These are phyloP conservation scores for Globisporangium cylindrosporum DNA, from an alignment of 352 stramenopile genomes.

Conservation along the genomic window DNA sequence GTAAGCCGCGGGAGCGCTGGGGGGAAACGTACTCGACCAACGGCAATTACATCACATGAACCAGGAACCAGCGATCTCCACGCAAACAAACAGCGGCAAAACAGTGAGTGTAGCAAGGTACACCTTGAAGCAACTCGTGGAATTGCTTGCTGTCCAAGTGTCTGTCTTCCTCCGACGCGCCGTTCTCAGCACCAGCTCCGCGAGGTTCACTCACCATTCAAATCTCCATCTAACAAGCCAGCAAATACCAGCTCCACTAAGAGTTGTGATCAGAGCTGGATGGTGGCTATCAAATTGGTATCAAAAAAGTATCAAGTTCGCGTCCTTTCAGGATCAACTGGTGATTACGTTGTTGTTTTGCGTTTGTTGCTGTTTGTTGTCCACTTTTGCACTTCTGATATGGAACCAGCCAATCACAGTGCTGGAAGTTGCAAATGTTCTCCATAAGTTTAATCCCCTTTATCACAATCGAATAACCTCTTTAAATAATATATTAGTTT, in stretches of 20 bases:
- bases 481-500: not conserved
- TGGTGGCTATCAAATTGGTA: not conserved
- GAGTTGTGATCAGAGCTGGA: not conserved
- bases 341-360: slow-evolving; percentile 1
- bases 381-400: not conserved
- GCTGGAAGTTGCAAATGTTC: slow-evolving; percentile 4
- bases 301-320: not conserved
- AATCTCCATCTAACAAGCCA: too few species aligned
- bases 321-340: slow-evolving; percentile 1
- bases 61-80: not conserved
- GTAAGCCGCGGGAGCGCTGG: not conserved
- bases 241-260: not conserved
- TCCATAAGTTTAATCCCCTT: not conserved
- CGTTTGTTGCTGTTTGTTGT: not conserved
- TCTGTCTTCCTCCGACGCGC: too few species aligned
- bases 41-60: not conserved
- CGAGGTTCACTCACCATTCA: too few species aligned
- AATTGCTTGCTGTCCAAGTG: too few species aligned
- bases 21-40: too few species aligned
- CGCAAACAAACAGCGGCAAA: not conserved
- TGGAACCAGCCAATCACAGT: slow-evolving; percentile 1
- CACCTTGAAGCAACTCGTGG: too few species aligned
- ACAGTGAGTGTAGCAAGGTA: too few species aligned
- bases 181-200: too few species aligned
- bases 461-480: not conserved